Evolutionary conservation across 345 rosid species (phyloP).

Genomic region (Citrus maxima): DNA sequence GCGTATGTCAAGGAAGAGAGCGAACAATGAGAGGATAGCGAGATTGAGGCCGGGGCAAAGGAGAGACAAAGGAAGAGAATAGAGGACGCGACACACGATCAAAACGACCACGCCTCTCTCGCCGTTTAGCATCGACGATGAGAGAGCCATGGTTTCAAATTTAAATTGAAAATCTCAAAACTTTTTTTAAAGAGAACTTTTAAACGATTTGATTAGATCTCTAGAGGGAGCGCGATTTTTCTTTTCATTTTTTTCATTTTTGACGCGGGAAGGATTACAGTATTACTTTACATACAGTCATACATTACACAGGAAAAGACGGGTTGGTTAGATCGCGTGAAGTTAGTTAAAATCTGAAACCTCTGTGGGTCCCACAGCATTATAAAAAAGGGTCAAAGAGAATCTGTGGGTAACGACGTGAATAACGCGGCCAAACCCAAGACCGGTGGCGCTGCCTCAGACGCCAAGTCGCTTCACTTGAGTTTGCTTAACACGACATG

Average conservation of each 20-base stretch:
- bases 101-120: constrained; percentile 79
- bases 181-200: not conserved
- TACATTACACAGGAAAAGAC: not conserved
- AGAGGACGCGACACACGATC: constrained; percentile 46
- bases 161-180: no score
- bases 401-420: not conserved
- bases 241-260: not conserved
- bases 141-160: constrained; percentile 19
- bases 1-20: constrained; percentile 64
- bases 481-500: not conserved
- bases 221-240: no score
- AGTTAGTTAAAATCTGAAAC: not conserved
- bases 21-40: constrained; percentile 47
- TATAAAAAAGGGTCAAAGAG: not conserved
- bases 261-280: constrained; percentile 11
- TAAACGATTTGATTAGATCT: not conserved
- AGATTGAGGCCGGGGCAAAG: constrained; percentile 67
- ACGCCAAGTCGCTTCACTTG: not conserved
- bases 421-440: not conserved
- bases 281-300: no score
- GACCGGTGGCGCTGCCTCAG: not conserved
- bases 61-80: constrained; percentile 59
- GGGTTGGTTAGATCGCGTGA: not conserved
- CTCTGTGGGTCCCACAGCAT: not conserved
- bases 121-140: constrained; percentile 50